Evolutionary conservation across 768 basidiomycete species (phyloP), one percentile per base, ranked within the genome.

Genomic region (Infundibulicybe gibba): DNA sequence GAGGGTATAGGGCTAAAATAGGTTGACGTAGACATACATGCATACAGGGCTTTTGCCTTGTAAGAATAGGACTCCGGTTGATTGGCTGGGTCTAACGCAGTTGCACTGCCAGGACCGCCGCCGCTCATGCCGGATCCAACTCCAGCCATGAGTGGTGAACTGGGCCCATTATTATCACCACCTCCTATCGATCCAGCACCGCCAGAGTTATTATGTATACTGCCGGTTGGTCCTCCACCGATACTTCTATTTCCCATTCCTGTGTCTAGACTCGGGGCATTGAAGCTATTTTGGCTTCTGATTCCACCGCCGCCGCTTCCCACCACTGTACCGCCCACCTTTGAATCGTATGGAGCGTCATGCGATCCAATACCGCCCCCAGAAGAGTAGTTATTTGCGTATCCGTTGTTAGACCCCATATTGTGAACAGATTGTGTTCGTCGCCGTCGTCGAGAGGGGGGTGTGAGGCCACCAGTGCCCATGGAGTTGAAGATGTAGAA

Each of bases 31-130:
- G 13, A 72, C 84, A 63, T 59, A 94, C 93, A 97, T 45, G 87
- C 80, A 72, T 94, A 97, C 45, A 94, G 68, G 6, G 93, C 93
- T 60, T 90, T 91, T 41, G 93, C 93, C 61, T 80, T 88, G 71
- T 90, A 89, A 8, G 70, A 61, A 53, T 80, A 83, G 33, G 64
- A 41, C 10, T 83, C 83, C 14, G 68, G 57, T 49, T 52, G 56
- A 8, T 50, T 57, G 35, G 43, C 60, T 40, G 53, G 49, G 45
- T 59, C 63, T 45, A 61, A 21, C 21, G 61, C 54, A 38, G 61
- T 51, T 44, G 66, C 50, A 41, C 48, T 41, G 30, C 47, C 50
- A 13, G 45, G 30, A 31, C 61, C 78, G 32, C 61, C 78, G 9
- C 84, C 85, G 8, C 25, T 25, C 25, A 25, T 25, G 25, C 25